These are phyloP conservation scores for Geopyxis carbonaria DNA, from an alignment of 495 filamentous ascomycete species.

Conservation along the genomic window DNA sequence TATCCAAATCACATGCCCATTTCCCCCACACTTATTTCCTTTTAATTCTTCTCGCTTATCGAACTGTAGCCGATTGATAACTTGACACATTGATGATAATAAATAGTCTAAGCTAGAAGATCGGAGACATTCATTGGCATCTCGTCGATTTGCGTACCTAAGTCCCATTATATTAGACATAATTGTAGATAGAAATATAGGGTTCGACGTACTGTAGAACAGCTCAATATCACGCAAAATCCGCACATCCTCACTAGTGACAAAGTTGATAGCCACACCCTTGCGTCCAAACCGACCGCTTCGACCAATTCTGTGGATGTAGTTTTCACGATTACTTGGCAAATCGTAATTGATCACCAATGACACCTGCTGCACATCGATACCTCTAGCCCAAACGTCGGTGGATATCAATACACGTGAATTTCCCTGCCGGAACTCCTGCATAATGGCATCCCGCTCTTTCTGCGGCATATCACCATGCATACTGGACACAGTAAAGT, in stretches of 20 bases:
- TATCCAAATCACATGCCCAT: slow-evolving; percentile 13
- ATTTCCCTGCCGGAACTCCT: slow-evolving; percentile 93
- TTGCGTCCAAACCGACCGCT: slow-evolving; percentile 93
- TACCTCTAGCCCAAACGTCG: slow-evolving; percentile 92
- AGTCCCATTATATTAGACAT: slow-evolving; percentile 24
- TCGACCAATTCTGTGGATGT: slow-evolving; percentile 95
- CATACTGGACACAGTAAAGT: slow-evolving; percentile 98
- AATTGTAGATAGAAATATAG: neutral
- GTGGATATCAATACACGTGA: slow-evolving; percentile 96
- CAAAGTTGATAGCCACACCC: slow-evolving; percentile 99
- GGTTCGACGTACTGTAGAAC: slow-evolving; percentile 39
- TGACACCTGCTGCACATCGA: slow-evolving; percentile 98
- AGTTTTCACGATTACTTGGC: slow-evolving; percentile 97
- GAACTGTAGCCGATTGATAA: neutral
- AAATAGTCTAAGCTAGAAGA: neutral
- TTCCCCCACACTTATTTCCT: slow-evolving; percentile 19
- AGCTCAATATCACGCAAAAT: slow-evolving; percentile 94
- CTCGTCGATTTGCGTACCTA: slow-evolving; percentile 89
- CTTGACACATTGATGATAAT: neutral
- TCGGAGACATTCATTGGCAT: slow-evolving; percentile 91
- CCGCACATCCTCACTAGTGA: slow-evolving; percentile 90
- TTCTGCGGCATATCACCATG: slow-evolving; percentile 98
- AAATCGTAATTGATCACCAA: slow-evolving; percentile 99
- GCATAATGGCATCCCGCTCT: slow-evolving; percentile 96
- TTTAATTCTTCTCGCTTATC: slow-evolving; percentile 1